Base-by-base conservation (phyloP, 148 eudicot species). In the Chenopodium formosanum region DNA sequence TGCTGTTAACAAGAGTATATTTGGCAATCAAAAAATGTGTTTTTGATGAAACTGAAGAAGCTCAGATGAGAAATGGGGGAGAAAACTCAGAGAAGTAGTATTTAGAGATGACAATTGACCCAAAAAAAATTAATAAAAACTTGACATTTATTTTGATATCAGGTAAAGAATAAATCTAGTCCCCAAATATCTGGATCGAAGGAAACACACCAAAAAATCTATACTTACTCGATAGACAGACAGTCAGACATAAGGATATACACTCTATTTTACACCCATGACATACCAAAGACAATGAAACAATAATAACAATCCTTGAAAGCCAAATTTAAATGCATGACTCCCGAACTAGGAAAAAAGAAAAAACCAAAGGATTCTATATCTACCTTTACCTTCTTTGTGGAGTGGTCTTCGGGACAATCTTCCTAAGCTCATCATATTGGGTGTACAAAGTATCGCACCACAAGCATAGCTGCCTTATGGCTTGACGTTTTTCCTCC, bases 401-500 rank as follows among this genome's bases (percentile, higher is more conserved):
- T 25, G 74, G 2, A 52, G 74, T 68, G 31, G 76, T 70, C 84
- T 93, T 93, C 12, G 75, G 74, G 32, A 92, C 73, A 34, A 74
- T 81, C 40, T 80, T 88, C 83, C 81, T 87, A 66, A 95, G 91
- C 87, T 90, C 85, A 65, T 86, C 85, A 48, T 87, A 87, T 25
- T 90, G 92, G 76, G 73, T 82, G 16, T 86, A 88, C 77, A 90
- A 87, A 84, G 88, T 86, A 62, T 91, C 98, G 6, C 83, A 83
- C 91, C 91, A 91, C 48, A 92, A 82, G 65, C 94, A 92, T 75
- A 94, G 81, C 86, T 92, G 97, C 84, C 87, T 89, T 71, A 94
- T 94, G 16, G 92, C 98, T 81, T 92, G 92, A 46, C 90, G 89
- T 82, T 94, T 94, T 89, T 92, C 94, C 70, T 92, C 94, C 44